A percentile compares a stretch with the other conserved stretches of the same genome.
phyloP scores from a whole-genome alignment of 768 basidiomycete species.

The Ephemerocybe angulata region DNA sequence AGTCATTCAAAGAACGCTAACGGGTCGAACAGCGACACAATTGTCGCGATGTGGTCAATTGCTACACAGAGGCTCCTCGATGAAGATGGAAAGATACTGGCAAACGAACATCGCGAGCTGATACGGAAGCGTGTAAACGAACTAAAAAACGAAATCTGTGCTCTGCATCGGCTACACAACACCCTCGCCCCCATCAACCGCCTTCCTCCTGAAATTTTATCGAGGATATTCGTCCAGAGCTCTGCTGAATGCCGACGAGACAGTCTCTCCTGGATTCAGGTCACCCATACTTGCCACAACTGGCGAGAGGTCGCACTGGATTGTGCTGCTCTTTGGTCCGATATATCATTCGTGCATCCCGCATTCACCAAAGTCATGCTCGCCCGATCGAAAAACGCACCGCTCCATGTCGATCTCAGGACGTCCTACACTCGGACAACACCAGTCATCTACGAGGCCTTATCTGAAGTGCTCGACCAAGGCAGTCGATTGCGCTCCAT shows the following conservation, averaged over 20 bases:
- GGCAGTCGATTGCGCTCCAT: not conserved
- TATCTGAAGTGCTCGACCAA: no score
- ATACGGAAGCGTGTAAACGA: not conserved
- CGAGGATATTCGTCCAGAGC: not conserved
- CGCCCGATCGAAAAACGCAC: not conserved
- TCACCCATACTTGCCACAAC: not conserved
- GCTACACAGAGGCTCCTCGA: no score
- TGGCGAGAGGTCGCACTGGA: not conserved
- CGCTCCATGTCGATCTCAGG: no score
- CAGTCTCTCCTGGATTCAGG: not conserved
- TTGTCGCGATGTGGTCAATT: no score
- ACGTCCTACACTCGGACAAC: no score
- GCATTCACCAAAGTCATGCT: not conserved
- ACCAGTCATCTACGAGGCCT: no score
- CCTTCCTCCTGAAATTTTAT: not conserved
- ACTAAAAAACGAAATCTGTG: not conserved
- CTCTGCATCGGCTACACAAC: not conserved
- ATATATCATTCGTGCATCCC: not conserved
- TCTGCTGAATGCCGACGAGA: not conserved
- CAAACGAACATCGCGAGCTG: not conserved
- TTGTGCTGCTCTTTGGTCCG: not conserved
- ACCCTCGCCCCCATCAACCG: not conserved
- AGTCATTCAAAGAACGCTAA: no score
- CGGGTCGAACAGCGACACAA: no score
- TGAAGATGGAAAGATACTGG: no score